Base-by-base conservation (phyloP, 1,284 basidiomycete species). In the Leccinum insolens region DNA sequence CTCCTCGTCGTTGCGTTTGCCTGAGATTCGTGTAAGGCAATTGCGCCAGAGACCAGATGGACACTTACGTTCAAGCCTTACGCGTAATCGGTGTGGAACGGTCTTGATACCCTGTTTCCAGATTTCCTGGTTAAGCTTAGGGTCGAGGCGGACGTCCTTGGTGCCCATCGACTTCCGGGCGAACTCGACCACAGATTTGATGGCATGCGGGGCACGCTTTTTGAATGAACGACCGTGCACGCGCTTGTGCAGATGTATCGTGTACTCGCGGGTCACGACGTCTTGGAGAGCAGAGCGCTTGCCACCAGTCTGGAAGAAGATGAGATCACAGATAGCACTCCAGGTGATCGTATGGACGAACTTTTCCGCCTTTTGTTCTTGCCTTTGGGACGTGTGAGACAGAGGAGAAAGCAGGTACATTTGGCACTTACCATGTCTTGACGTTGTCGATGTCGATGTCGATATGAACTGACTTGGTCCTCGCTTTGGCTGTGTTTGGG, bases 221-320 rank as follows among this genome's bases (percentile, higher is more conserved):
- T 96, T 96, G 88, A 96, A 96, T 63, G 92, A 91, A 69, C 92
- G 88, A 76, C 92, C 94, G 82, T 95, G 94, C 63, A 95, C 93
- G 73, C 84, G 91, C 84, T 96, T 98, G 90, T 97, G 95, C 65
- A 98, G 84, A 83, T 97, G 94, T 84, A 98, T 92, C 76, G 95
- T 96, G 89, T 96, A 96, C 81, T 98, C 96, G 79, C 96, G 91
- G 76, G 96, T 94, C 74, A 98, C 95, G 83, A 98, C 95, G 82
- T 98, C 96, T 83, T 94, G 89, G 80, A 98, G 93, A 70, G 95
- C 95, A 70, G 94, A 95, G 82, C 95, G 94, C 87, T 95, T 95
- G 83, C 1, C 39, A 15, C 90, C 83, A 76, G 90, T 89, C 92
- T 94, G 72, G 58, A 69, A 59, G 3, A 55, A 61, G 31, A 61